Percentiles rank a stretch among this genome's conserved stretches.
Evolutionary conservation across 2,329 filamentous ascomycete species (phyloP).

Genomic region (Seiridium cupressi): DNA sequence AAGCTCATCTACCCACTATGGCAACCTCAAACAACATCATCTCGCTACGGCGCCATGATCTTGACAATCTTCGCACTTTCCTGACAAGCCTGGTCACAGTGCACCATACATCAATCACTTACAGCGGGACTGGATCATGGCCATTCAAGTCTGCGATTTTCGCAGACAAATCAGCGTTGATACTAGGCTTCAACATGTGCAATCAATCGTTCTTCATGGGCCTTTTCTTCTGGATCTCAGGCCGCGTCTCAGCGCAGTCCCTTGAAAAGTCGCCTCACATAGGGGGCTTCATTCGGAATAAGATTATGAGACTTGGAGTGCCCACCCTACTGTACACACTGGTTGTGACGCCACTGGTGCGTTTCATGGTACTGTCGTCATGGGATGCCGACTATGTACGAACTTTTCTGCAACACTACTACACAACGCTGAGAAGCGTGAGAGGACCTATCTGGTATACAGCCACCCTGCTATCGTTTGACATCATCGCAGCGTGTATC

Average conservation of each 20-base stretch:
- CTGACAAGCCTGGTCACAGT: conserved; percentile 16
- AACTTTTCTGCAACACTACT: background rate
- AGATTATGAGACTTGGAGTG: conserved; percentile 13
- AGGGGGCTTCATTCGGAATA: conserved; percentile 13
- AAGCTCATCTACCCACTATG: background rate
- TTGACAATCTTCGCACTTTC: conserved; percentile 16
- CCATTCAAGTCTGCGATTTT: conserved; percentile 7
- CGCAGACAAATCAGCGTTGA: conserved; percentile 1
- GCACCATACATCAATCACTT: conserved; percentile 18
- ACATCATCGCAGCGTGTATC: conserved; percentile 10
- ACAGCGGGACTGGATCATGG: conserved; percentile 15
- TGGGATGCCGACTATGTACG: background rate
- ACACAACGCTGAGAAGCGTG: conserved; percentile 8
- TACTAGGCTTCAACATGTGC: conserved; percentile 16
- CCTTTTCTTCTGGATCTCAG: conserved; percentile 16
- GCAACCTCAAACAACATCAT: conserved; percentile 13
- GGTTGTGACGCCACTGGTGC: conserved; percentile 2
- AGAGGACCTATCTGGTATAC: conserved; percentile 18
- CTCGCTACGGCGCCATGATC: conserved; percentile 13
- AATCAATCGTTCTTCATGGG: conserved; percentile 21
- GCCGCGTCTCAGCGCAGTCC: conserved; percentile 15
- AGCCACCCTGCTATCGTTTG: conserved; percentile 17
- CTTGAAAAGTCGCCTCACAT: conserved; percentile 4
- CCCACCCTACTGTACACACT: conserved; percentile 14
- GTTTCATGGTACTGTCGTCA: background rate